Evolutionary conservation across 2,329 filamentous ascomycete species (phyloP).

Genomic region (Exophiala viscosa): DNA sequence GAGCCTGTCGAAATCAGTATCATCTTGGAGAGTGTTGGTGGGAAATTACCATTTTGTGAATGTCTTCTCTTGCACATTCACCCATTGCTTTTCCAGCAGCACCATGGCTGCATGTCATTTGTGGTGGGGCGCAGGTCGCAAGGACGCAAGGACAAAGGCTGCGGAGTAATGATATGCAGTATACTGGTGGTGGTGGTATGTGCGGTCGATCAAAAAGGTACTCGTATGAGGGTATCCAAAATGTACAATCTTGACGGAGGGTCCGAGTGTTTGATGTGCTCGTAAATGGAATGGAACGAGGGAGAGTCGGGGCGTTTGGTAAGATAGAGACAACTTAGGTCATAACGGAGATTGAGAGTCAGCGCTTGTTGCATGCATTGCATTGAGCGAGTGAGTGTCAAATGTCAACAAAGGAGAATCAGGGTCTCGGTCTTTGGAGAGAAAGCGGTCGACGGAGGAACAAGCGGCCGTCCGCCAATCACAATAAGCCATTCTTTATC

Average conservation of each 20-base stretch:
- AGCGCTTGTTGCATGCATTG: no score
- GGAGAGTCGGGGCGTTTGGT: no score
- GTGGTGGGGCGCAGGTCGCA: neutral
- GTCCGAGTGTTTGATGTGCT: no score
- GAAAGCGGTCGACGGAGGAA: slow-evolving; percentile 9
- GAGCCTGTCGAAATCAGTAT: slow-evolving; percentile 58
- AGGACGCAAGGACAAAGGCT: neutral
- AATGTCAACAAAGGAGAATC: slow-evolving; percentile 7
- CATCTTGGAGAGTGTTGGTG: neutral
- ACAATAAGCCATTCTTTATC: neutral
- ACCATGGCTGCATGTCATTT: slow-evolving; percentile 37
- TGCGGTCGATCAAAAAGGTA: neutral
- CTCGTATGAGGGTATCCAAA: no score
- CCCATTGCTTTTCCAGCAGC: slow-evolving; percentile 60
- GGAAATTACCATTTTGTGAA: slow-evolving; percentile 88
- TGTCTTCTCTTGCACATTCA: slow-evolving; percentile 91
- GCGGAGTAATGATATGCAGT: neutral
- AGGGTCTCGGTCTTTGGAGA: neutral
- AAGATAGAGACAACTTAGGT: no score
- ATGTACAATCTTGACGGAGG: no score
- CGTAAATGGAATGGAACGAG: no score
- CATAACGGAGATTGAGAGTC: no score
- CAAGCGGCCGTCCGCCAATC: slow-evolving; percentile 5
- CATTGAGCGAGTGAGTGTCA: no score
- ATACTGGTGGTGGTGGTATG: neutral